Percentiles rank a stretch among this genome's conserved stretches.
These are phyloP conservation scores for Solanum lignicaule DNA, from an alignment of 257 asterid species.

Conservation along the genomic window DNA sequence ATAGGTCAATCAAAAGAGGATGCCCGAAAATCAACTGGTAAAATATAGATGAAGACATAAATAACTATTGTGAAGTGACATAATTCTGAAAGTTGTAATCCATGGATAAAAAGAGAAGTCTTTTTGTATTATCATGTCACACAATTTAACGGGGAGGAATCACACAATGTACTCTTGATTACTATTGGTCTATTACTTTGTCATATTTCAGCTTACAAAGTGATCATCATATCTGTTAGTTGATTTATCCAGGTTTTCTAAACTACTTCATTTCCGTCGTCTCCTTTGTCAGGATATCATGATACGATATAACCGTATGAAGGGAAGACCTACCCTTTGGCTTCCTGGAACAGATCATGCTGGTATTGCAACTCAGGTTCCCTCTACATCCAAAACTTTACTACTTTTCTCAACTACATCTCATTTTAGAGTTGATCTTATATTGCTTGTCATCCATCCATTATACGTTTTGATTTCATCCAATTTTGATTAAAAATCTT, in stretches of 20 bases:
- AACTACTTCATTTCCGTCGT: background rate
- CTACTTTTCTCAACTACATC: background rate
- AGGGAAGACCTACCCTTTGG: slow-evolving; percentile 94
- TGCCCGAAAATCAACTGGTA: background rate
- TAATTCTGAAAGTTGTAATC: background rate
- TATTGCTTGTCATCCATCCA: background rate
- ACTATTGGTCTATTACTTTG: background rate
- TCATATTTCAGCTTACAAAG: background rate
- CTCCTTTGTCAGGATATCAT: slow-evolving; percentile 65
- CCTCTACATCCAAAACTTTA: slow-evolving; percentile 15
- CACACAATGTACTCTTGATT: background rate
- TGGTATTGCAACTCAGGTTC: slow-evolving; percentile 98
- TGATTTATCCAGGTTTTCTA: background rate
- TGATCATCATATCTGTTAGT: background rate
- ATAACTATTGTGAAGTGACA: background rate
- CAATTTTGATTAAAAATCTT: background rate
- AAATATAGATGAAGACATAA: background rate
- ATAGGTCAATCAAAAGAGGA: background rate
- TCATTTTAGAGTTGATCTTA: background rate
- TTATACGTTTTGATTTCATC: background rate
- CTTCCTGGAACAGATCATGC: slow-evolving; percentile 99
- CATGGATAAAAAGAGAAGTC: background rate
- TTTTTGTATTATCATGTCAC: background rate
- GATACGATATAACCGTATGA: slow-evolving; percentile 92
- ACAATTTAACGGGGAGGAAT: background rate